Conservation (phyloP, 2,329 filamentous ascomycete genomes). For the Colletotrichum magnum region DNA sequence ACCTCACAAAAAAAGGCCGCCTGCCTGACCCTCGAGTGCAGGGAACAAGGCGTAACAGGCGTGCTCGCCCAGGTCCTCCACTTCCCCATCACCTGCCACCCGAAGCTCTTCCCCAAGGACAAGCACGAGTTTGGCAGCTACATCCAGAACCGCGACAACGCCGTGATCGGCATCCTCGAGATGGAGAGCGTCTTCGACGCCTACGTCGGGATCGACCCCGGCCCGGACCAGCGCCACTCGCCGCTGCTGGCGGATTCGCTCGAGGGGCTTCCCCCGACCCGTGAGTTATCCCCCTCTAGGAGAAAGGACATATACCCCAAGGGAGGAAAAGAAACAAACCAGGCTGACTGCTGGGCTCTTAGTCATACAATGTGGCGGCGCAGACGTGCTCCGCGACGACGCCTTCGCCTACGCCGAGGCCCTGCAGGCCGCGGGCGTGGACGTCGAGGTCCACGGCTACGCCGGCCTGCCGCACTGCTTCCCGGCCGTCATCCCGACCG, state of each 20-base stretch:
- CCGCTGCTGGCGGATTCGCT: conserved; percentile 51
- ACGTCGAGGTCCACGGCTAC: conserved; percentile 50
- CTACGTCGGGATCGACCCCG: conserved; percentile 47
- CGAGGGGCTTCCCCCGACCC: conserved; percentile 49
- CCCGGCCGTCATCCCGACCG: background rate
- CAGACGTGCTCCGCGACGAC: conserved; percentile 55
- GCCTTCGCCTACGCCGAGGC: conserved; percentile 55
- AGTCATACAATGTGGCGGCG: conserved; percentile 53
- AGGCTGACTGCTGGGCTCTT: no score
- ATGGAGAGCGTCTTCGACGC: conserved; percentile 53
- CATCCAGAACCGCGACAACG: conserved; percentile 50
- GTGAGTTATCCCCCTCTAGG: conserved; percentile 44
- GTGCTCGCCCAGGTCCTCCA: conserved; percentile 52
- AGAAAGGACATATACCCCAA: no score
- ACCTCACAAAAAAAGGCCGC: background rate
- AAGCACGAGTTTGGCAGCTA: conserved; percentile 54
- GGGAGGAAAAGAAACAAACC: no score
- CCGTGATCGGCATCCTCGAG: conserved; percentile 45
- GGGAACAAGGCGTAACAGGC: conserved; percentile 50
- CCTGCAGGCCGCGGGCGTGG: conserved; percentile 49
- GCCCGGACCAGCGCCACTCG: conserved; percentile 49
- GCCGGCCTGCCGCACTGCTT: conserved; percentile 55
- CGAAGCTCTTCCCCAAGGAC: conserved; percentile 51
- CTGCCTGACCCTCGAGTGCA: conserved; percentile 48
- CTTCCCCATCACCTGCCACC: conserved; percentile 54